phyloP scores from a whole-genome alignment of 2,329 filamentous ascomycete genomes.

The Talaromyces amestolkiae region DNA sequence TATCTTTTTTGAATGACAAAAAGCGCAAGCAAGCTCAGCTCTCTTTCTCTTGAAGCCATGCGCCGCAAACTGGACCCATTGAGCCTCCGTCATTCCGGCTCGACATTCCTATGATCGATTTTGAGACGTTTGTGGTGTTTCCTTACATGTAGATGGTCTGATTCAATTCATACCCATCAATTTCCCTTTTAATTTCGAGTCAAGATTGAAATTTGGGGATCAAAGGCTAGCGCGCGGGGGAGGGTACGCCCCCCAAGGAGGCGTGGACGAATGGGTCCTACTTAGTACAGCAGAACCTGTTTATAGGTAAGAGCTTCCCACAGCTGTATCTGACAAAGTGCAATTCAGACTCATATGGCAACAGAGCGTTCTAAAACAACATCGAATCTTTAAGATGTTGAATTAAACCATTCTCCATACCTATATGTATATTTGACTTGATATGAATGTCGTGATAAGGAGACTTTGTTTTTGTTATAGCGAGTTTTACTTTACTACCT shows the following conservation, averaged over 20 bases:
- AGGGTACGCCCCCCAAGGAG: not conserved
- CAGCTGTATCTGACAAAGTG: too few species aligned
- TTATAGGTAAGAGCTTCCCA: too few species aligned
- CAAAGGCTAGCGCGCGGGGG: not conserved
- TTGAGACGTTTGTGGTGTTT: not conserved
- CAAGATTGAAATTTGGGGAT: not conserved
- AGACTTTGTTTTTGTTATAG: too few species aligned
- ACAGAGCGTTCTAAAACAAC: too few species aligned
- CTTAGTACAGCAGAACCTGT: not conserved
- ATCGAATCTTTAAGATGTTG: too few species aligned
- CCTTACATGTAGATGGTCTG: not conserved
- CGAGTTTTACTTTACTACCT: too few species aligned
- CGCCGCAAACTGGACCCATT: slow-evolving; percentile 7
- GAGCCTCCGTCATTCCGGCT: not conserved
- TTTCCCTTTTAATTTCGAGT: not conserved
- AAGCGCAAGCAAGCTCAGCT: slow-evolving; percentile 5
- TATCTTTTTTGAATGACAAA: slow-evolving; percentile 13
- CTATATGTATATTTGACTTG: too few species aligned
- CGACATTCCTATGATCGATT: not conserved
- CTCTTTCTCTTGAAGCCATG: slow-evolving; percentile 9
- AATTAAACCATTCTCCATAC: too few species aligned
- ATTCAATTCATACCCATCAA: not conserved
- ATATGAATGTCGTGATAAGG: too few species aligned
- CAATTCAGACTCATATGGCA: too few species aligned
- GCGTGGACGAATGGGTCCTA: not conserved